Conservation (phyloP, 495 filamentous ascomycete genomes). For the Barbatosphaeria neglecta region DNA sequence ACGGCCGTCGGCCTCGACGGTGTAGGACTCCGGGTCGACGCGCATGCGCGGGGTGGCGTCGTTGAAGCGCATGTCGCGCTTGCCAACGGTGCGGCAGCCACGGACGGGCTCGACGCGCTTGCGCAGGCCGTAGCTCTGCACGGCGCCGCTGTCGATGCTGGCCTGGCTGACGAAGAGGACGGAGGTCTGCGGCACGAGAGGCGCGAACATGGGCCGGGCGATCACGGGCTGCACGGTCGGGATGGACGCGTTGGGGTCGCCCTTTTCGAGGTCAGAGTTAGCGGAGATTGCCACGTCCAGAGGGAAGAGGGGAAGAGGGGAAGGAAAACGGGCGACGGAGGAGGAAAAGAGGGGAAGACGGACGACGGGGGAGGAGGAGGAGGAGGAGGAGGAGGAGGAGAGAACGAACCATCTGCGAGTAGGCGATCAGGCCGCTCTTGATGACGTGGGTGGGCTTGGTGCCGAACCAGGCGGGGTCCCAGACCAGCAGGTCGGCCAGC, state of each 20-base stretch:
- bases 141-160: constrained; percentile 50
- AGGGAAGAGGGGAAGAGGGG: not conserved
- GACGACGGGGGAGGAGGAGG: not conserved
- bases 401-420: constrained; percentile 65
- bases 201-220: constrained; percentile 77
- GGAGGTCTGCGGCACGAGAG: constrained; percentile 56
- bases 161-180: constrained; percentile 77
- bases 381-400: not conserved
- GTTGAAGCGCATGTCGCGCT: constrained; percentile 93
- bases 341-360: not conserved
- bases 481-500: constrained; percentile 82
- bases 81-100: constrained; percentile 68
- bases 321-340: not conserved
- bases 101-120: constrained; percentile 76
- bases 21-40: constrained; percentile 87
- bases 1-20: constrained; percentile 76
- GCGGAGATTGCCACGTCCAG: not conserved
- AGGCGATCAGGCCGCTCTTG: constrained; percentile 83
- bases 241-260: constrained; percentile 89
- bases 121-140: constrained; percentile 60
- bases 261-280: constrained; percentile 43
- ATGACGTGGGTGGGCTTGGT: constrained; percentile 74
- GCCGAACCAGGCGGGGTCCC: constrained; percentile 79
- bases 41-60: constrained; percentile 79
- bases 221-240: constrained; percentile 83